phyloP scores from a whole-genome alignment of 2,329 filamentous ascomycete species.

The Aquanectria penicillioides region DNA sequence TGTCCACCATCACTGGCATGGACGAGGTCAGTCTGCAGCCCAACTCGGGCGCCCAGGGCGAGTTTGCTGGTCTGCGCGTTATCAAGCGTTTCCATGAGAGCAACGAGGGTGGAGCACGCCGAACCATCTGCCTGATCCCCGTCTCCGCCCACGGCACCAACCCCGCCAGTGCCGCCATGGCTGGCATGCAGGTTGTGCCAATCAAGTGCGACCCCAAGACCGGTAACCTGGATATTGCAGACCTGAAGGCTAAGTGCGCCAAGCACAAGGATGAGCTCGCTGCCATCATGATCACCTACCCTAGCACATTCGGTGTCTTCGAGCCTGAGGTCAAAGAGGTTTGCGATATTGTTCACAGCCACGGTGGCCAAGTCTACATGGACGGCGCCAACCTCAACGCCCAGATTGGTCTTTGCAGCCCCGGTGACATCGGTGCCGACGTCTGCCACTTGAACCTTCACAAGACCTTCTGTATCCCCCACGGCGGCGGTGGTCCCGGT shows the following conservation, averaged over 20 bases:
- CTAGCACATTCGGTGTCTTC: conserved; percentile 93
- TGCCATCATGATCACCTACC: conserved; percentile 97
- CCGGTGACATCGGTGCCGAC: conserved; percentile 95
- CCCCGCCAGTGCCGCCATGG: conserved; percentile 94
- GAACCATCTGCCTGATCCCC: conserved; percentile 93
- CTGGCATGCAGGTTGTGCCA: conserved; percentile 91
- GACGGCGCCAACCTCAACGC: conserved; percentile 99
- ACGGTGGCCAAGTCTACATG: conserved; percentile 99
- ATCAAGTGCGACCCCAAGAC: conserved; percentile 90
- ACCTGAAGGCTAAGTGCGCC: conserved; percentile 90
- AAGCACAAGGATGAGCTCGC: conserved; percentile 87
- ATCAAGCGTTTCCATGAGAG: conserved; percentile 86
- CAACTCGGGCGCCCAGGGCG: conserved; percentile 95
- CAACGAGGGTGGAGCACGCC: conserved; percentile 63
- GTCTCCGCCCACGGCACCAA: conserved; percentile 97
- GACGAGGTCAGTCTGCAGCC: conserved; percentile 88
- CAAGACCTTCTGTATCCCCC: conserved; percentile 99
- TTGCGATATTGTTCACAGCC: conserved; percentile 83
- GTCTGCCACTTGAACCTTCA: conserved; percentile 97
- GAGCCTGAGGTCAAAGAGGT: conserved; percentile 89
- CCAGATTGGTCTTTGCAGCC: conserved; percentile 93
- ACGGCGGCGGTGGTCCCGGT: conserved; percentile 92
- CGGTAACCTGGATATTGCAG: conserved; percentile 88
- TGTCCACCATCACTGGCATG: conserved; percentile 89
- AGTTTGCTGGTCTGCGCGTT: conserved; percentile 88